Base-by-base conservation (phyloP, 1,139 yeast genomes). In the Yamadazyma blattariae region DNA sequence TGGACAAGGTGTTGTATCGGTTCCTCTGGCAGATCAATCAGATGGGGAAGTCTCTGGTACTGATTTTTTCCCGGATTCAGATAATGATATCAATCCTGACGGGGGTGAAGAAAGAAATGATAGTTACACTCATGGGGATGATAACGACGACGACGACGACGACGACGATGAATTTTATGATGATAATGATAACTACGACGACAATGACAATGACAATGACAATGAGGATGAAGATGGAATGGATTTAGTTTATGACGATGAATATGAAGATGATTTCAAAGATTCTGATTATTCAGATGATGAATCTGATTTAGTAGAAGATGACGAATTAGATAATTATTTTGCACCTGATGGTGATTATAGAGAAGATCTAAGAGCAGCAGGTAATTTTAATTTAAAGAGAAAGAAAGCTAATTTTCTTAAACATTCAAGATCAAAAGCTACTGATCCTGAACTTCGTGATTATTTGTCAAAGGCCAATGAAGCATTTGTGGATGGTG, bases 361-460 rank as follows among this genome's bases (percentile, higher is more conserved):
- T 42, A 67, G 74, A 59, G 80, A 81, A 49, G 83, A 83, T 1
- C 64, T 83, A 36, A 64, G 85, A 51, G 75, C 74, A 45, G 83
- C 84, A 3, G 71, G 80, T 42, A 74, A 79, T 49, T 79, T 82
- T 56, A 71, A 67, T 47, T 64, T 68, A 5, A 59, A 55, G 32
- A 58, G 53, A 32, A 54, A 52, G 27, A 42, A 67, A 40, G 54
- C 58, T 54, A 50, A 56, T 14, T 57, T 52, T 36, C 60, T 58
- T 51, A 57, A 52, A 32, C 50, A 64, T 3, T 56, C 51, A 70
- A 48, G 13, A 3, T 62, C 63, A 32, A 59, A 71, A 34, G 77
- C 77, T 14, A 54, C 80, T 37, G 82, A 83, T 41, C 94, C 92
- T 0, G 94, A 84, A 52, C 83, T 86, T 1, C 69, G 82, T 34